Evolutionary conservation across 257 asterid species (phyloP), one percentile per base, ranked within the genome.

Genomic region (Scutellaria minor): DNA sequence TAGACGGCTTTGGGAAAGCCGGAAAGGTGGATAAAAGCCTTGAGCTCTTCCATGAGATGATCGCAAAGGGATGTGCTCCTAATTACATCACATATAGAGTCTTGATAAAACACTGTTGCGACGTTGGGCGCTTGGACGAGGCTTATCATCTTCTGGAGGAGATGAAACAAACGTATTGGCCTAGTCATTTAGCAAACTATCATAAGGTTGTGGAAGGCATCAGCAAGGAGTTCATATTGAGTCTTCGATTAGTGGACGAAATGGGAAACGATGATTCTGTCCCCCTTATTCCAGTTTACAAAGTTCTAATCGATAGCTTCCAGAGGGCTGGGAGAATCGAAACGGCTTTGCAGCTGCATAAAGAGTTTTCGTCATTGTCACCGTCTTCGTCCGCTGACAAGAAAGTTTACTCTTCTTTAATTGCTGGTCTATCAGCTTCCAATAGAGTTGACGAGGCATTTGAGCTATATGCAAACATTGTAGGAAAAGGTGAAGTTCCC

Each of bases 161-260:
- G 78, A 94, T 94, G 99, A 91, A 85, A 77, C 95, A 83, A 68
- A 91, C 96, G 10, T 70, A 83, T 72, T 94, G 98, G 99, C 99
- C 99, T 0, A 79, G 65, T 62, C 89, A 85, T 70, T 76, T 81
- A 66, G 78, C 89, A 57, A 85, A 86, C 82, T 87, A 87, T 81
- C 87, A 73, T 27, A 94, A 87, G 79, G 93, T 91, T 59, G 78
- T 89, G 72, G 97, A 88, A 78, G 97, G 99, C 35, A 88, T 89
- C 79, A 87, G 78, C 83, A 84, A 82, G 78, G 97, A 94, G 42
- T 94, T 88, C 71, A 31, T 91, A 40, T 44, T 52, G 73, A 88
- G 93, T 69, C 93, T 91, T 47, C 83, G 87, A 35, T 74, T 91
- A 66, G 79, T 94, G 35, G 90, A 88, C 71, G 98, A 88, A 77